Evolutionary conservation across 805 yeast species (phyloP).

Genomic region (Torulaspora franciscae): DNA sequence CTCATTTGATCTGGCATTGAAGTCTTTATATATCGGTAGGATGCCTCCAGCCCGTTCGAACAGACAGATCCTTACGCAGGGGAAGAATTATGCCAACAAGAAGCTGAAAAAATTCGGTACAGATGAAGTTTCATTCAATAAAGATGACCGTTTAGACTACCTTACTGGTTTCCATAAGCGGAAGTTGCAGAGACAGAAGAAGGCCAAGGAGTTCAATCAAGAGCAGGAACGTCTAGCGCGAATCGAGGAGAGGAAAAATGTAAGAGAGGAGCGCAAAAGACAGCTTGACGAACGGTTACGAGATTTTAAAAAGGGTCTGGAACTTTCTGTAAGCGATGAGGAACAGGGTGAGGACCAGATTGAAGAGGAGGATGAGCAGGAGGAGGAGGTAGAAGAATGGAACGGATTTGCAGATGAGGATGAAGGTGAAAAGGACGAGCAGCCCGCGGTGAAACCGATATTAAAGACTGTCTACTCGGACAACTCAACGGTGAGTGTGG

Average conservation of each 20-base stretch:
- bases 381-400: constrained; percentile 20
- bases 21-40: not conserved
- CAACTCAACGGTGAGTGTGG: constrained; percentile 45
- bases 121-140: constrained; percentile 81
- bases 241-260: constrained; percentile 67
- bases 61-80: constrained; percentile 85
- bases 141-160: constrained; percentile 71
- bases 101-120: constrained; percentile 63
- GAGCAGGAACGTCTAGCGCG: constrained; percentile 71
- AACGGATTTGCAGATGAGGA: constrained; percentile 36
- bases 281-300: constrained; percentile 54
- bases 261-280: constrained; percentile 58
- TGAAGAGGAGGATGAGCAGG: constrained; percentile 17
- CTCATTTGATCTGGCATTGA: constrained; percentile 1
- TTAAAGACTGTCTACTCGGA: constrained; percentile 36
- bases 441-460: constrained; percentile 30
- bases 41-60: constrained; percentile 36
- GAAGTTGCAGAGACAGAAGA: constrained; percentile 80
- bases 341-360: constrained; percentile 22
- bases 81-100: constrained; percentile 69
- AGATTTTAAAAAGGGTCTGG: constrained; percentile 32
- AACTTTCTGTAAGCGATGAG: constrained; percentile 25
- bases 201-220: constrained; percentile 68
- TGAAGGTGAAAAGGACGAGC: constrained; percentile 36
- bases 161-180: constrained; percentile 95